Evolutionary conservation across 2,329 filamentous ascomycete genomes (phyloP).

Genomic region (Curvularia hawaiiensis): DNA sequence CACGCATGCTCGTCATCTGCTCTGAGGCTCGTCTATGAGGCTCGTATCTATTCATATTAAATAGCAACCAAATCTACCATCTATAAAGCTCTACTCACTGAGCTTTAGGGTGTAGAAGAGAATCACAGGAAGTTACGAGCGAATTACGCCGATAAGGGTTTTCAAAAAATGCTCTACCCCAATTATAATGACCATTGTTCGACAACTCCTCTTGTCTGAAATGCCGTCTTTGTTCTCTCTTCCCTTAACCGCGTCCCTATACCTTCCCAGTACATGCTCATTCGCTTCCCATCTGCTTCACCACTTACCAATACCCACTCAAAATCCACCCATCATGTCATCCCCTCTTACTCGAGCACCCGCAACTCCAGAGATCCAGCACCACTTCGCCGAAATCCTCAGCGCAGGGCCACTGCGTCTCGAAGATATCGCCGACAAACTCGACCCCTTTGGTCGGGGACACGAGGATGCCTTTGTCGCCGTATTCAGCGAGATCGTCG

Average conservation of each 20-base stretch:
- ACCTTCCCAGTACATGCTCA: not conserved
- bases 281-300: not conserved
- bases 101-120: not conserved
- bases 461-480: not conserved
- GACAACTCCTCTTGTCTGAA: not conserved
- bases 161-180: not conserved
- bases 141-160: not conserved
- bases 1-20: not conserved
- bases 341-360: not conserved
- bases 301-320: not conserved
- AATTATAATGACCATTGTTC: not conserved
- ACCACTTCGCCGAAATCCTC: not conserved
- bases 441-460: not conserved
- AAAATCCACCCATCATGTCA: not conserved
- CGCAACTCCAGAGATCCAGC: not conserved
- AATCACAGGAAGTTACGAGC: not conserved
- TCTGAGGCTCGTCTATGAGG: not conserved
- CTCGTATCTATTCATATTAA: not conserved
- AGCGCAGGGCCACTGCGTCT: not conserved
- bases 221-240: not conserved
- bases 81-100: not conserved
- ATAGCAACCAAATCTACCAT: no score
- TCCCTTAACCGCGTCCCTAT: not conserved
- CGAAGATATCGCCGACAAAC: not conserved
- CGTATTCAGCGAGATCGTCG: not conserved